These are phyloP conservation scores for Casaregolazyma suthepensis DNA, from an alignment of 1,139 yeast species.

Conservation along the genomic window DNA sequence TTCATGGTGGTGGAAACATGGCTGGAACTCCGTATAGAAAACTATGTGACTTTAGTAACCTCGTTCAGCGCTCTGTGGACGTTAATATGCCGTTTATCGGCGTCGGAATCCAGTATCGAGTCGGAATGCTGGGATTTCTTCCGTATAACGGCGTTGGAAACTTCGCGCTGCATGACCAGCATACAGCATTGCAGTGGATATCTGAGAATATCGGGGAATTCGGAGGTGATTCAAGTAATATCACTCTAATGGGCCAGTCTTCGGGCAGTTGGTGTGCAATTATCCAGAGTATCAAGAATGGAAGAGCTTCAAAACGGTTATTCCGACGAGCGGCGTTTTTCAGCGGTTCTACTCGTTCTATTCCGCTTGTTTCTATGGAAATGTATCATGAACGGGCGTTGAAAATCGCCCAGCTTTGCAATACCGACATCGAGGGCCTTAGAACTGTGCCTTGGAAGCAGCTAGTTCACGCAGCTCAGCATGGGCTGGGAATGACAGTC, in stretches of 20 bases:
- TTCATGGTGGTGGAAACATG: constrained; percentile 35
- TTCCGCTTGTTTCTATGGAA: constrained; percentile 12
- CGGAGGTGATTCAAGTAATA: constrained; percentile 35
- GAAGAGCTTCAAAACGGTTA: constrained; percentile 7
- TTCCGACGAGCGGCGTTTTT: constrained; percentile 19
- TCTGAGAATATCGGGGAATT: constrained; percentile 29
- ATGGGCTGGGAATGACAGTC: constrained; percentile 15
- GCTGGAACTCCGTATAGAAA: constrained; percentile 32
- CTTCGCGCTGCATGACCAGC: constrained; percentile 34
- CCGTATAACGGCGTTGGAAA: constrained; percentile 24
- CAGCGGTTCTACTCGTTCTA: constrained; percentile 19
- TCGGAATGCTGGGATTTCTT: constrained; percentile 32
- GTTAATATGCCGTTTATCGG: constrained; percentile 25
- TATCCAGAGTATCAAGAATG: constrained; percentile 15
- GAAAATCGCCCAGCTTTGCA: constrained; percentile 12
- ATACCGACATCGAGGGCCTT: constrained; percentile 14
- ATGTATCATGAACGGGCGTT: constrained; percentile 14
- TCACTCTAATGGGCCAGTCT: constrained; percentile 36
- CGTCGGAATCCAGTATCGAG: constrained; percentile 27
- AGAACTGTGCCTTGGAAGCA: constrained; percentile 15
- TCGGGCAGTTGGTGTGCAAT: constrained; percentile 31
- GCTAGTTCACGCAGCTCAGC: constrained; percentile 18
- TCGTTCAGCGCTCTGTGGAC: constrained; percentile 20
- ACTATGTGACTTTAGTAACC: constrained; percentile 25
- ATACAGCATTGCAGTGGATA: constrained; percentile 33